Evolutionary conservation across 2,329 filamentous ascomycete species (phyloP), one percentile per base, ranked within the genome.

Genomic region (Hypoxylon sp.): DNA sequence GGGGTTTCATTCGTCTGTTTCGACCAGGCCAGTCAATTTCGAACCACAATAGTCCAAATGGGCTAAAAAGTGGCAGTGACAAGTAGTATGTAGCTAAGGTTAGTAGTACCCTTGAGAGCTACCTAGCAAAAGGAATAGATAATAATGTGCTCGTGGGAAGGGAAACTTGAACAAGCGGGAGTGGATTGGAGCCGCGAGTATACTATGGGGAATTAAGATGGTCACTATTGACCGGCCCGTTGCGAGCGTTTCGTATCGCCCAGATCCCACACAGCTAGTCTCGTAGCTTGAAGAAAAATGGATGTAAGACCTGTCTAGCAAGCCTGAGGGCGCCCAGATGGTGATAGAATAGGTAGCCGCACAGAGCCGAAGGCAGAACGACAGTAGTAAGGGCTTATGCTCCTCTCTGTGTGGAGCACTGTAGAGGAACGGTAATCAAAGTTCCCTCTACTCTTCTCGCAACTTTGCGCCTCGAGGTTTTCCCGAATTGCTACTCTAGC

Each of bases 1-100:
- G 76, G 77, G 78, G 76, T 81, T 76, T 81, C 77, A 80, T 81
- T 81, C 79, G 80, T 73, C 72, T 75, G 68, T 75, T 63, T 67
- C 70, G 69, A 72, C 67, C 66, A 65, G 68, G 65, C 68, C 65
- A 64, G 72, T 72, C 70, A 68, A 68, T 71, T 70, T 72, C 63
- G 72, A 71, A 69, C 71, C 73, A 75, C 74, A 74, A 62, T 67
- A 72, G 56, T 66, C 62, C 60, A 69, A 65, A 66, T 60, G 66
- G 63, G 70, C 61, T 65, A 69, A 70, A 70, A 64, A 67, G 62
- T 61, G 62, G 52, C 64, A 48, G 60, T 48, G 55, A 61, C 17
- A 65, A 65, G 52, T 55, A 36, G 60, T 19, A 46, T 49, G 51
- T 60, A 59, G 30, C 45, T 57, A 60, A 61, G 49, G 43, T 56